phyloP scores from a whole-genome alignment of 805 yeast species.

The Candida maris region DNA sequence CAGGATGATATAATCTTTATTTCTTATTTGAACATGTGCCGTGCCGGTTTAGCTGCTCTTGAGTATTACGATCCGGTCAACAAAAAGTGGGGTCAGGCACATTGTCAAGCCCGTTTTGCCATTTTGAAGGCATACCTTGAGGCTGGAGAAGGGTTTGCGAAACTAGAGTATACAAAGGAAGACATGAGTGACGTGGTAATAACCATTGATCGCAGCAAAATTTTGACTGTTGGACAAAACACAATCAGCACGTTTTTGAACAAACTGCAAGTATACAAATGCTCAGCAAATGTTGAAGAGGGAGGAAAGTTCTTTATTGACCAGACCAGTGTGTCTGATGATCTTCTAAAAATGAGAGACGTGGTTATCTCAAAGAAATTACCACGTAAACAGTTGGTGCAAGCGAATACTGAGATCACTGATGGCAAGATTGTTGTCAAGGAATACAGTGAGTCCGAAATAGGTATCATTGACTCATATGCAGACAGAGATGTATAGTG shows the following conservation, averaged over 20 bases:
- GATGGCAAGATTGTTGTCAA: conserved; percentile 47
- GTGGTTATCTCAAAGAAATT: conserved; percentile 66
- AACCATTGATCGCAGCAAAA: conserved; percentile 56
- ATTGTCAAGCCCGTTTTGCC: conserved; percentile 89
- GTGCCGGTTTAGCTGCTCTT: conserved; percentile 80
- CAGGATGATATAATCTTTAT: conserved; percentile 63
- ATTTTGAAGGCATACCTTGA: conserved; percentile 71
- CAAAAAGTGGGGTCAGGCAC: conserved; percentile 90
- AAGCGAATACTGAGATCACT: conserved; percentile 63
- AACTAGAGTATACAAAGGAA: conserved; percentile 45
- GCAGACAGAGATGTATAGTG: conserved; percentile 50
- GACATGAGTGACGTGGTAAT: conserved; percentile 58
- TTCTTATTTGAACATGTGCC: conserved; percentile 76
- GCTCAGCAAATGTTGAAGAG: conserved; percentile 64
- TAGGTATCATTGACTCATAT: conserved; percentile 78
- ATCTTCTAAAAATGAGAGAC: conserved; percentile 62
- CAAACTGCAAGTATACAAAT: conserved; percentile 74
- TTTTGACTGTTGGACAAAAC: conserved; percentile 64
- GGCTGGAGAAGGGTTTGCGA: conserved; percentile 58
- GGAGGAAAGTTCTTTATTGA: conserved; percentile 64
- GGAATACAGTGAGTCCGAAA: conserved; percentile 70
- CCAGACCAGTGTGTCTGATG: conserved; percentile 64
- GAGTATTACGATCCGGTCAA: conserved; percentile 85
- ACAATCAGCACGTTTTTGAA: conserved; percentile 69
- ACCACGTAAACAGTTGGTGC: conserved; percentile 82